phyloP scores from a whole-genome alignment of 805 yeast genomes.

The Candida argentea region DNA sequence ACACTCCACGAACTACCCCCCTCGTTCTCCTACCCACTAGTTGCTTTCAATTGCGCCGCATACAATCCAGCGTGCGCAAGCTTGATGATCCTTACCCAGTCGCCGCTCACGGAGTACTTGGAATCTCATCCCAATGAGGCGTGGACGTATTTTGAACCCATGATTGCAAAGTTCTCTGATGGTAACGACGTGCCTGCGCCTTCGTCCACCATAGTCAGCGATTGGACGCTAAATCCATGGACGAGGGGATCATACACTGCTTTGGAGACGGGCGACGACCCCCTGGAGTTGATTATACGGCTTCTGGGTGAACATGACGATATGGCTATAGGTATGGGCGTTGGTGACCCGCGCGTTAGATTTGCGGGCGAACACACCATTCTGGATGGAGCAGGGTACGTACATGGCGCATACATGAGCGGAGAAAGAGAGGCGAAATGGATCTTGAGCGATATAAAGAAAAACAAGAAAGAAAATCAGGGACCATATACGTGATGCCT shows the following conservation, averaged over 20 bases:
- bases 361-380: conserved; percentile 92
- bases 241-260: conserved; percentile 79
- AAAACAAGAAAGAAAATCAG: background rate
- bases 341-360: conserved; percentile 44
- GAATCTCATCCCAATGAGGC: conserved; percentile 41
- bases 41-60: conserved; percentile 49
- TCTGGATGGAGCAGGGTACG: conserved; percentile 83
- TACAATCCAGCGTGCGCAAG: conserved; percentile 37
- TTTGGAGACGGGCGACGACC: conserved; percentile 58
- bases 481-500: too few relatives aligned
- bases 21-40: conserved; percentile 51
- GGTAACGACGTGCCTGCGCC: conserved; percentile 8
- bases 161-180: conserved; percentile 21
- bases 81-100: conserved; percentile 58
- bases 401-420: conserved; percentile 81
- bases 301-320: conserved; percentile 34
- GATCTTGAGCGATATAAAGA: conserved; percentile 13
- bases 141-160: conserved; percentile 52
- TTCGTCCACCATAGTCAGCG: conserved; percentile 36
- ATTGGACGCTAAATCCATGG: conserved; percentile 77
- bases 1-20: conserved; percentile 17
- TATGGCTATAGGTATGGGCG: conserved; percentile 23
- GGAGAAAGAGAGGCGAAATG: conserved; percentile 49
- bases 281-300: conserved; percentile 51
- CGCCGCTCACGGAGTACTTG: conserved; percentile 57